Evolutionary conservation across 2,329 filamentous ascomycete genomes (phyloP).

Genomic region (Penicillium fuscoglaucum): DNA sequence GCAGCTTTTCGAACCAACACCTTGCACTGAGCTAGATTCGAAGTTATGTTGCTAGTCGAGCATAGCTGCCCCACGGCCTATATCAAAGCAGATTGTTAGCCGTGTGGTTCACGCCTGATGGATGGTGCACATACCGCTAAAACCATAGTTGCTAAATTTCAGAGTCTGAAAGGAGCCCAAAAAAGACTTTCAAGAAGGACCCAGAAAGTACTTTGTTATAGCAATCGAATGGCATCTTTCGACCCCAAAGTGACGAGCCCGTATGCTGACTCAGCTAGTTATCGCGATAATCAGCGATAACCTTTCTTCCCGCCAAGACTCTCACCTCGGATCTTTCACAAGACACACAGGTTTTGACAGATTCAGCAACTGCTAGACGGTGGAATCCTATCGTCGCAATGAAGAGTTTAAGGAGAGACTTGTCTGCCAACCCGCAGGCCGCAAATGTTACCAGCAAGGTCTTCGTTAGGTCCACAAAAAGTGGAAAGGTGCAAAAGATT

Average conservation of each 20-base stretch:
- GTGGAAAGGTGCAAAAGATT: conserved; percentile 97
- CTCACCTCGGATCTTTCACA: conserved; percentile 14
- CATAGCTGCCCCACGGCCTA: conserved; percentile 89
- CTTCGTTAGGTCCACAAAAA: conserved; percentile 91
- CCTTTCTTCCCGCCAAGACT: conserved; percentile 24
- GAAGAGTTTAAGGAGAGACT: conserved; percentile 63
- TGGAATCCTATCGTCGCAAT: conserved; percentile 41
- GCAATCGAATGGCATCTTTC: conserved; percentile 1
- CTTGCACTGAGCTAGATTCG: conserved; percentile 79
- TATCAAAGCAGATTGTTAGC: conserved; percentile 15
- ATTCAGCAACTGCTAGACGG: conserved; percentile 10
- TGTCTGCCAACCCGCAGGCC: conserved; percentile 55
- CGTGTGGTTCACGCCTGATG: neutral
- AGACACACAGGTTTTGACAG: conserved; percentile 6
- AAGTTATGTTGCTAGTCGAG: conserved; percentile 73
- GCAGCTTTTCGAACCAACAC: conserved; percentile 71
- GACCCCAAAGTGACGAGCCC: conserved; percentile 6
- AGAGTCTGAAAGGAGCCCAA: too few species aligned
- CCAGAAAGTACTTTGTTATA: neutral
- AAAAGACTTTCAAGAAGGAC: too few species aligned
- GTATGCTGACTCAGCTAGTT: conserved; percentile 23
- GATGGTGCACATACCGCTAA: conserved; percentile 27
- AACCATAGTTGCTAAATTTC: conserved; percentile 23
- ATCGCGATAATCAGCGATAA: conserved; percentile 26
- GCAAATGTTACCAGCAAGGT: conserved; percentile 90